A percentile compares a stretch with the other conserved stretches of the same genome.
Evolutionary conservation across 2,329 filamentous ascomycete species (phyloP).

Genomic region (Endoconidiophora polonica): DNA sequence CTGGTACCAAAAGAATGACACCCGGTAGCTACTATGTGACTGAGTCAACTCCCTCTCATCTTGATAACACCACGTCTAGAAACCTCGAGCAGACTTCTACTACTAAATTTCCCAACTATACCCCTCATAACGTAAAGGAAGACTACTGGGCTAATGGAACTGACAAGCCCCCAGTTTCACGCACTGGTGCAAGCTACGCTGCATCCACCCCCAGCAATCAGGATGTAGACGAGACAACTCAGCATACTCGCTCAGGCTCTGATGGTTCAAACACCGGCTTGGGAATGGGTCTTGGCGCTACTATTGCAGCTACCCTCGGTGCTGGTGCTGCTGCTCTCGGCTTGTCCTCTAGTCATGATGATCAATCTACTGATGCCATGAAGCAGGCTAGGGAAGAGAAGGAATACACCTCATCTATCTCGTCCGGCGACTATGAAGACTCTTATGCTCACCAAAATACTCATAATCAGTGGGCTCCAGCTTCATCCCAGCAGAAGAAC

Average conservation of each 20-base stretch:
- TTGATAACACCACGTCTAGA: background rate
- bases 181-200: background rate
- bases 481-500: slow-evolving; percentile 3
- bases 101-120: background rate
- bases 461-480: slow-evolving; percentile 2
- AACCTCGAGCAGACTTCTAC: background rate
- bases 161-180: background rate
- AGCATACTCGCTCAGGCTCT: background rate
- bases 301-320: slow-evolving; percentile 9
- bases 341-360: slow-evolving; percentile 6
- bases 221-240: background rate
- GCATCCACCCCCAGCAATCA: background rate
- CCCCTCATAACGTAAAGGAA: background rate
- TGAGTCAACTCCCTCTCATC: slow-evolving; percentile 1
- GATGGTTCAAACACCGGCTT: background rate
- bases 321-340: slow-evolving; percentile 11
- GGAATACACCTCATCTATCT: slow-evolving; percentile 11
- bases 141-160: background rate
- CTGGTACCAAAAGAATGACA: background rate
- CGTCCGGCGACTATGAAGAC: slow-evolving; percentile 8
- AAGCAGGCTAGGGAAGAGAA: background rate
- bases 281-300: slow-evolving; percentile 8
- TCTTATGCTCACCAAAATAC: background rate
- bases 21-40: slow-evolving; percentile 6
- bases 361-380: background rate